A percentile compares a stretch with the other conserved stretches of the same genome.
Conservation (phyloP, 2,329 filamentous ascomycete genomes). For the Monosporascus sp. region DNA sequence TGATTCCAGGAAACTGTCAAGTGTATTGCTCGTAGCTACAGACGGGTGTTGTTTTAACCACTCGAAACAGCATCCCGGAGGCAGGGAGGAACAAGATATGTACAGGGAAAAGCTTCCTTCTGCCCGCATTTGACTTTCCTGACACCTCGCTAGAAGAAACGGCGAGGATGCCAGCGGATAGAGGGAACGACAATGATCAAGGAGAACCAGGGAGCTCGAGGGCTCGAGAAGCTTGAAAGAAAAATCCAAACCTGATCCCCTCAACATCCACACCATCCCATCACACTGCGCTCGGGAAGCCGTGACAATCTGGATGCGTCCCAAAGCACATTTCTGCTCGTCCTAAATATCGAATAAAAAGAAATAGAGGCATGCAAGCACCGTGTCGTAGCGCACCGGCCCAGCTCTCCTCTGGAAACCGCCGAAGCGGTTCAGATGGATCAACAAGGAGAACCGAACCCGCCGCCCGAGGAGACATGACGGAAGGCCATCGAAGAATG, state of each 20-base stretch:
- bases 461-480: no score
- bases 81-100: not conserved
- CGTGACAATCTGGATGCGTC: not conserved
- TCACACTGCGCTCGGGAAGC: not conserved
- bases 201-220: not conserved
- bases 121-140: not conserved
- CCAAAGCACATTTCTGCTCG: not conserved
- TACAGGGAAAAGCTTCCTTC: not conserved
- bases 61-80: not conserved
- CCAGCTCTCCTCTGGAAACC: not conserved
- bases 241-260: not conserved
- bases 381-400: not conserved
- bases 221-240: not conserved
- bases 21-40: not conserved
- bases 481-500: no score
- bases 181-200: not conserved
- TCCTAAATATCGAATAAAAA: not conserved
- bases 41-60: not conserved
- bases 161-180: not conserved
- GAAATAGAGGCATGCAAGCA: not conserved
- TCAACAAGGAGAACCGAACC: no score
- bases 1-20: not conserved
- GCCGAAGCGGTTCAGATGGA: not conserved
- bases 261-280: not conserved
- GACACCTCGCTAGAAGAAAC: not conserved